Conservation (phyloP, 2,329 filamentous ascomycete species). For the Chrysoporthe deuterocubensis region DNA sequence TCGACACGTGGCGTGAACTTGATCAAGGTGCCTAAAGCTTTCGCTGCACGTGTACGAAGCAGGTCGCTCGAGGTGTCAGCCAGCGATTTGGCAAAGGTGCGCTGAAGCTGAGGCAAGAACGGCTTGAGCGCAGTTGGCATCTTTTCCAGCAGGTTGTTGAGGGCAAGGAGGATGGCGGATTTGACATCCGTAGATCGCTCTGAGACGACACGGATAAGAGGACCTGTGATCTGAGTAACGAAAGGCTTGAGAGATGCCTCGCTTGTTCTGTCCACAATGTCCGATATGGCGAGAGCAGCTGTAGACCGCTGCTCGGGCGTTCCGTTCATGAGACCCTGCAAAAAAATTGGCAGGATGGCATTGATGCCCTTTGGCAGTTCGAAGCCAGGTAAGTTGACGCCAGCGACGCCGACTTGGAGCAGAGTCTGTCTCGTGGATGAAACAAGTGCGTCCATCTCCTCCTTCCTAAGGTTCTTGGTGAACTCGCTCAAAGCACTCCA, state of each 20-base stretch:
- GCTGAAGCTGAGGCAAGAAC: constrained; percentile 93
- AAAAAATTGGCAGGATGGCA: constrained; percentile 92
- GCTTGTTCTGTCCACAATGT: constrained; percentile 91
- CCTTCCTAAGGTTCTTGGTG: constrained; percentile 88
- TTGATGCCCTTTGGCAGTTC: constrained; percentile 95
- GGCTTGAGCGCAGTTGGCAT: constrained; percentile 95
- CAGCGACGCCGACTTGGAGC: constrained; percentile 85
- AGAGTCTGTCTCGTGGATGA: constrained; percentile 84
- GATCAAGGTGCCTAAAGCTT: constrained; percentile 92
- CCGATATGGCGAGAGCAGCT: constrained; percentile 89
- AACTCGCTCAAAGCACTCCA: constrained; percentile 88
- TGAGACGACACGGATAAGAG: constrained; percentile 95
- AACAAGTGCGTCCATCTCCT: constrained; percentile 96
- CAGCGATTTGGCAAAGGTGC: constrained; percentile 94
- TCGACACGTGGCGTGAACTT: constrained; percentile 95
- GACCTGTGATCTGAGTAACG: constrained; percentile 96
- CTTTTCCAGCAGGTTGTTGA: constrained; percentile 95
- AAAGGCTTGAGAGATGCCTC: constrained; percentile 88
- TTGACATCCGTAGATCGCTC: constrained; percentile 97
- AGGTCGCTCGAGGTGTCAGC: constrained; percentile 92
- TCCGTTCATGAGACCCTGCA: constrained; percentile 97
- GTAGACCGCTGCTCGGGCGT: constrained; percentile 89
- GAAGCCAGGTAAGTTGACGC: constrained; percentile 85
- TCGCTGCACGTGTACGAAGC: constrained; percentile 84
- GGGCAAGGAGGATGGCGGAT: constrained; percentile 87